These are phyloP conservation scores for Lenwebbia sp. DNA, from an alignment of 345 rosid genomes.

Conservation along the genomic window DNA sequence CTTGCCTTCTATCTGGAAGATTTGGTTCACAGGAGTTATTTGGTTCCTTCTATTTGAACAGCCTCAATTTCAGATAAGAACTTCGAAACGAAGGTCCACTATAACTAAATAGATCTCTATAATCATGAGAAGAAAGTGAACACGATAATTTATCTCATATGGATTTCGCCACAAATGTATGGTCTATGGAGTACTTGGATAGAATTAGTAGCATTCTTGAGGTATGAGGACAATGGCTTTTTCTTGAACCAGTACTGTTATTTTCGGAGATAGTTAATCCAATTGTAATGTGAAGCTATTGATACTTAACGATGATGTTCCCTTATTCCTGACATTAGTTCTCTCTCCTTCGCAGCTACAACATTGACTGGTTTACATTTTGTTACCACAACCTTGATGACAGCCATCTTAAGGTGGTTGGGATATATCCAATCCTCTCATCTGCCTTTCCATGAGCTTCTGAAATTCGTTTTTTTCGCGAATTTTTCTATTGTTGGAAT, in stretches of 20 bases:
- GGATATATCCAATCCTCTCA: constrained; percentile 93
- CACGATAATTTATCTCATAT: not conserved
- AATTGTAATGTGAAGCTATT: not conserved
- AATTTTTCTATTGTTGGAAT: constrained; percentile 97
- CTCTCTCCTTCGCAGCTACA: constrained; percentile 55
- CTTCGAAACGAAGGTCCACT: not conserved
- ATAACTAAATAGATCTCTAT: not conserved
- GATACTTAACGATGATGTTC: not conserved
- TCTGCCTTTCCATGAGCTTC: constrained; percentile 70
- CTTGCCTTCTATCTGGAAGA: not conserved
- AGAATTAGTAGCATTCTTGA: not conserved
- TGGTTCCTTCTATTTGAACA: not conserved
- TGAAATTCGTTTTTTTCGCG: constrained; percentile 73
- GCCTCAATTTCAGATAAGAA: not conserved
- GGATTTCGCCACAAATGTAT: not conserved
- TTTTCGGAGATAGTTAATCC: not conserved
- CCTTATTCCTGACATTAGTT: not conserved
- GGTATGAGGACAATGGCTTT: not conserved
- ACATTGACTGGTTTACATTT: constrained; percentile 94
- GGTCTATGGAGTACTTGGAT: not conserved
- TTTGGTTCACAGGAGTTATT: not conserved
- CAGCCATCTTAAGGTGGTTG: constrained; percentile 62
- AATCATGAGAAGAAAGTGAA: not conserved
- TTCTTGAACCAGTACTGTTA: not conserved
- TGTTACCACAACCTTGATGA: constrained; percentile 78